phyloP scores from a whole-genome alignment of 106 monocot genomes.

The Dendrobium catenatum region DNA sequence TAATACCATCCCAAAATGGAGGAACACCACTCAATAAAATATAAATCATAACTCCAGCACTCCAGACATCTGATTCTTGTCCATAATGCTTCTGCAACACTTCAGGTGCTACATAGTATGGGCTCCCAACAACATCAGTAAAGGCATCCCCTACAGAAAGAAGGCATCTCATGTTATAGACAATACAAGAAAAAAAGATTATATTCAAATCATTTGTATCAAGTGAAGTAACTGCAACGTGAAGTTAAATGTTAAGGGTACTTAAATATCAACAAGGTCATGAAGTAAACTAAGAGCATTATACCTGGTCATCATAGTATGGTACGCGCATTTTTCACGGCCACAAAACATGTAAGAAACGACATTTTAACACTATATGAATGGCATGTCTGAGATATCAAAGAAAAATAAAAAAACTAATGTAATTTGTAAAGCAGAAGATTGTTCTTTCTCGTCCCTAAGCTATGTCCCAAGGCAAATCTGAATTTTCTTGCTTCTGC shows the following conservation, averaged over 20 bases:
- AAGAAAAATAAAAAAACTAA: background rate
- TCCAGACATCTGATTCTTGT: constrained; percentile 56
- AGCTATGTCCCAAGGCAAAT: background rate
- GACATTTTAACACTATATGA: background rate
- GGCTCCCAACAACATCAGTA: constrained; percentile 57
- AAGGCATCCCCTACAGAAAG: constrained; percentile 33
- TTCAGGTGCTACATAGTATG: constrained; percentile 62
- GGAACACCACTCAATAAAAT: constrained; percentile 54
- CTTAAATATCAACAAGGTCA: background rate
- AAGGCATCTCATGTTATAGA: background rate
- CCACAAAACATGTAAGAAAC: background rate
- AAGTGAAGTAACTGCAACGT: background rate
- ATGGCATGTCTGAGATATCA: background rate
- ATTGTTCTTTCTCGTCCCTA: background rate
- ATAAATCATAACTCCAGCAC: constrained; percentile 61
- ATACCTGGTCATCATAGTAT: background rate
- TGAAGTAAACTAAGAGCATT: background rate
- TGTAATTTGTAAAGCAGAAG: background rate
- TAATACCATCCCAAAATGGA: constrained; percentile 59
- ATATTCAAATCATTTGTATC: too few relatives aligned
- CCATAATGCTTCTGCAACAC: constrained; percentile 47
- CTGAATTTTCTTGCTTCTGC: background rate
- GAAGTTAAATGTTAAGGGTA: background rate
- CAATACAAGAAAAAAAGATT: background rate
- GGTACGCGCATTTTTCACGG: background rate